Percentiles rank a stretch among this genome's conserved stretches.
These are phyloP conservation scores for Citropsis articulata DNA, from an alignment of 345 rosid genomes.

Conservation along the genomic window DNA sequence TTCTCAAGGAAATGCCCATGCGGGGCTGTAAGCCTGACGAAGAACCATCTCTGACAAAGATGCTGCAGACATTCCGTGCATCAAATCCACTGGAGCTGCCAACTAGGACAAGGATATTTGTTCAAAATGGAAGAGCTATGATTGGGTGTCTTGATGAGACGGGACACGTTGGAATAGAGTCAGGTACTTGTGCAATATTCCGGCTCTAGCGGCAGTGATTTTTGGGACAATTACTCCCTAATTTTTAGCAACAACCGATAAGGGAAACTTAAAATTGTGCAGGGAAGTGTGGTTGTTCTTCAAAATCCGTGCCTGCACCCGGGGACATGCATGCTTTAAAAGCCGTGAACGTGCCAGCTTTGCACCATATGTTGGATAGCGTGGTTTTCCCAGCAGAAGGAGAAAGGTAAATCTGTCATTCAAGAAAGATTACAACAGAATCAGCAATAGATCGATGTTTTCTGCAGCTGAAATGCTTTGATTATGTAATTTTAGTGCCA, in stretches of 20 bases:
- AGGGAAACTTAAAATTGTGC: neutral
- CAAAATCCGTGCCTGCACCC: constrained; percentile 75
- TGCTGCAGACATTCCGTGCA: constrained; percentile 21
- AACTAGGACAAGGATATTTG: constrained; percentile 16
- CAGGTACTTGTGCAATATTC: constrained; percentile 29
- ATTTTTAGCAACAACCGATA: neutral
- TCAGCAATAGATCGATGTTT: neutral
- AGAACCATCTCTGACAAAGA: constrained; percentile 28
- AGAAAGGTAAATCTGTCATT: constrained; percentile 25
- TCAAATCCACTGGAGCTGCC: constrained; percentile 11
- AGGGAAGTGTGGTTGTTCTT: constrained; percentile 32
- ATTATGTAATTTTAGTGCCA: neutral
- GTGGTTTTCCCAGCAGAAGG: constrained; percentile 55
- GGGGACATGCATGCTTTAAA: constrained; percentile 43
- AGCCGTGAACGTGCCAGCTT: constrained; percentile 45
- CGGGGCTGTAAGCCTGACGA: constrained; percentile 20
- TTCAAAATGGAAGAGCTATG: constrained; percentile 25
- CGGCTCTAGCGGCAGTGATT: neutral
- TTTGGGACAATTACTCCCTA: neutral
- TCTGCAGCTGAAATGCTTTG: neutral
- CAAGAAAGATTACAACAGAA: neutral
- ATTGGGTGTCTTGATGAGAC: constrained; percentile 38
- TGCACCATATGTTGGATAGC: constrained; percentile 57
- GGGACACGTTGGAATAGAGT: constrained; percentile 25
- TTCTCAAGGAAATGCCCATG: constrained; percentile 13